Evolutionary conservation across 2,329 filamentous ascomycete species (phyloP).

Genomic region (Aquanectria penicillioides): DNA sequence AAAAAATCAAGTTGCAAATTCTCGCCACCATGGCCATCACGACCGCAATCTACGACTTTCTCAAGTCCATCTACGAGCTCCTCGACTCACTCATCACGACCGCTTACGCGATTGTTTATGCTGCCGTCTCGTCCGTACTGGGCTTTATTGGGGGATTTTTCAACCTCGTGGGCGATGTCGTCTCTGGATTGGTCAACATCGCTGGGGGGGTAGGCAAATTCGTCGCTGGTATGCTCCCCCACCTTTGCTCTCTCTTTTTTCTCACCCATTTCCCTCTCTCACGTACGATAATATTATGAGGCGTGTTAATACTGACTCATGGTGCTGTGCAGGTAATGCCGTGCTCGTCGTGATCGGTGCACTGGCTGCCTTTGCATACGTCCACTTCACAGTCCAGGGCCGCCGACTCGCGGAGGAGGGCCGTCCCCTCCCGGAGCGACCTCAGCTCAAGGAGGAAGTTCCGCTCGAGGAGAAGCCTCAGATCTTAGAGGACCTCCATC

Average conservation of each 20-base stretch:
- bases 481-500: too few relatives aligned
- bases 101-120: constrained; percentile 47
- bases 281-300: too few relatives aligned
- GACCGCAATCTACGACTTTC: constrained; percentile 49
- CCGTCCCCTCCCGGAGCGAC: too few relatives aligned
- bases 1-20: constrained; percentile 19
- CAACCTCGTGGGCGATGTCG: constrained; percentile 47
- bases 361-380: constrained; percentile 46
- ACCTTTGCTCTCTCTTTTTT: too few relatives aligned
- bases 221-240: constrained; percentile 50
- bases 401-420: constrained; percentile 35
- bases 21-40: constrained; percentile 52
- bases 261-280: too few relatives aligned
- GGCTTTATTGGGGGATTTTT: constrained; percentile 51
- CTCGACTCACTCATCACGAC: constrained; percentile 49
- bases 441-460: too few relatives aligned
- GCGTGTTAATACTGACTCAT: neutral
- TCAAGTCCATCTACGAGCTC: constrained; percentile 55
- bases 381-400: constrained; percentile 47
- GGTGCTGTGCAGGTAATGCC: constrained; percentile 46
- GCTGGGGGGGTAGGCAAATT: constrained; percentile 53
- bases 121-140: constrained; percentile 46
- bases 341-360: constrained; percentile 47
- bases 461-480: too few relatives aligned
- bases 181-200: constrained; percentile 49